A percentile compares a stretch with the other conserved stretches of the same genome.
Evolutionary conservation across 352 stramenopile genomes (phyloP).

Genomic region (Phytopythium boreale): DNA sequence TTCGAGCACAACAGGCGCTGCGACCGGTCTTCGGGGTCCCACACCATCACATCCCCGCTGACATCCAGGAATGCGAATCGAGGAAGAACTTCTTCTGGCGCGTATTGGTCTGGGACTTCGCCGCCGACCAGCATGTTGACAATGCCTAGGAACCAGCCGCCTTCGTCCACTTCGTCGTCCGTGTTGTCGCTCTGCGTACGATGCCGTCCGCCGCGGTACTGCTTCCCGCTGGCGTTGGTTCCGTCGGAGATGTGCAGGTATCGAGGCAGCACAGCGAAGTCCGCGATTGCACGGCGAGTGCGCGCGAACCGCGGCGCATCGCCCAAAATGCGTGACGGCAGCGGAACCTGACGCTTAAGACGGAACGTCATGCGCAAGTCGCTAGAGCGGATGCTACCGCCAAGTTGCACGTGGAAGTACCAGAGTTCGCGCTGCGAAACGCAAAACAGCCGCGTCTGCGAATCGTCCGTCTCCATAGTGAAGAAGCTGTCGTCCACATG

Average conservation of each 20-base stretch:
- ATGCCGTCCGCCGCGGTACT: conserved; percentile 12
- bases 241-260: conserved; percentile 54
- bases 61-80: conserved; percentile 59
- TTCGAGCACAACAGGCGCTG: conserved; percentile 66
- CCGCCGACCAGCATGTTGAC: conserved; percentile 58
- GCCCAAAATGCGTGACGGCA: conserved; percentile 36
- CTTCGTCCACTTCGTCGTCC: conserved; percentile 43
- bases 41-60: conserved; percentile 62
- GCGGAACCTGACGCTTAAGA: conserved; percentile 41
- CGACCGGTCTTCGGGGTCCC: conserved; percentile 70
- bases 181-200: conserved; percentile 27
- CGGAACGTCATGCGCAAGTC: conserved; percentile 36
- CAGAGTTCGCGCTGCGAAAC: conserved; percentile 55
- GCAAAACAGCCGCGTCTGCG: conserved; percentile 49
- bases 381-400: conserved; percentile 40
- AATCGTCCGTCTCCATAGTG: conserved; percentile 58
- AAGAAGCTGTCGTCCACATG: conserved; percentile 34
- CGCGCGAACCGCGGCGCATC: conserved; percentile 4
- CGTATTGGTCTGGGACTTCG: conserved; percentile 71
- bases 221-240: conserved; percentile 20
- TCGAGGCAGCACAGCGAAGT: conserved; percentile 56
- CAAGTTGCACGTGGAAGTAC: conserved; percentile 40
- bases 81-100: conserved; percentile 61
- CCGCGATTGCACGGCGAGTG: conserved; percentile 5
- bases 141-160: conserved; percentile 60